Conservation (phyloP, 345 rosid genomes). For the Bruguiera sexangula region DNA sequence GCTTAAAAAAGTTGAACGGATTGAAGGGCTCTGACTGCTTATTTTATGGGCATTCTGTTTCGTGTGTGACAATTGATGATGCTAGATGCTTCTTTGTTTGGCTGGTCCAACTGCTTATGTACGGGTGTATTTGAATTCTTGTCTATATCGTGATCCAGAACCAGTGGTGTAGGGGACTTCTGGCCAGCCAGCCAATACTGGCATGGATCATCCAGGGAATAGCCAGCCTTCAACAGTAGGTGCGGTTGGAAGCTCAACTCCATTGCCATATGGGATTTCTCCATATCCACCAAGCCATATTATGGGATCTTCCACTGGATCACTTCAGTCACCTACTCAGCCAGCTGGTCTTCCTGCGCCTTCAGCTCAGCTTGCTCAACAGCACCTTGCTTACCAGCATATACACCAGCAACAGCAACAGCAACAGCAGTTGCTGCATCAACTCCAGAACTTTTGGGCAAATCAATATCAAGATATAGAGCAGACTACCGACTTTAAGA, state of each 20-base stretch:
- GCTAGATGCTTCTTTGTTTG: not conserved
- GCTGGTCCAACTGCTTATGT: not conserved
- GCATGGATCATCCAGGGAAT: constrained; percentile 40
- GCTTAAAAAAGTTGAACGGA: no score
- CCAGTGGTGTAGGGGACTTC: not conserved
- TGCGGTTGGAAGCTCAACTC: constrained; percentile 20
- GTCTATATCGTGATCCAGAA: not conserved
- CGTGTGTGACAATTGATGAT: no score
- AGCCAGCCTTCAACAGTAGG: constrained; percentile 19
- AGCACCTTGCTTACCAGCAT: constrained; percentile 41
- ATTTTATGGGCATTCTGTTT: no score
- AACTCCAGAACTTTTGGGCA: constrained; percentile 37
- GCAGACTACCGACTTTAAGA: constrained; percentile 36
- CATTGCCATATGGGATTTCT: constrained; percentile 25
- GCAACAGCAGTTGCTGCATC: constrained; percentile 39
- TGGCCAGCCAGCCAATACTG: not conserved
- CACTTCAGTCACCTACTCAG: constrained; percentile 24
- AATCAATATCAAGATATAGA: constrained; percentile 38
- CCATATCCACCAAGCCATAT: constrained; percentile 33
- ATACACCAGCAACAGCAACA: constrained; percentile 44
- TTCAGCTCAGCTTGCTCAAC: constrained; percentile 30
- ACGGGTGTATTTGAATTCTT: not conserved
- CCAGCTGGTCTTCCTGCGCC: constrained; percentile 17
- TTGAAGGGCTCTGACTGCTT: no score
- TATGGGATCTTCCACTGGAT: constrained; percentile 23